Conservation (phyloP, 257 asterid species). For the Primulina tabacum region DNA sequence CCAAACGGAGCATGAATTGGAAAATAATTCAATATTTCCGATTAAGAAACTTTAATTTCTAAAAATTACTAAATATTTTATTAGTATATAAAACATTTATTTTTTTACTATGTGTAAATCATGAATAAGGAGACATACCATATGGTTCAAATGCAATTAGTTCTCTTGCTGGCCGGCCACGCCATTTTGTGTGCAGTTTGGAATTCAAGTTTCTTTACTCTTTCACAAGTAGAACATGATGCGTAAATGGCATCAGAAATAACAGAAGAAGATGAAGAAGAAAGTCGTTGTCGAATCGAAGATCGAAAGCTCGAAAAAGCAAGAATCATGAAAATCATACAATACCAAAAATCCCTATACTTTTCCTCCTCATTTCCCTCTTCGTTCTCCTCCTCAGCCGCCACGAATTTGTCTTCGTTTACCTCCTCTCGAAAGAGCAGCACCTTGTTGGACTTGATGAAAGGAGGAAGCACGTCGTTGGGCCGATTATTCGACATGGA, state of each 20-base stretch:
- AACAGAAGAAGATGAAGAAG: constrained; percentile 38
- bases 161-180: constrained; percentile 32
- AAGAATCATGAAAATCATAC: constrained; percentile 45
- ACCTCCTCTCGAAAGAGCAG: constrained; percentile 37
- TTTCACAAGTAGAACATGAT: background rate
- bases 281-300: constrained; percentile 15
- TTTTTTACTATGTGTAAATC: background rate
- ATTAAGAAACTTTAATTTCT: too few relatives aligned
- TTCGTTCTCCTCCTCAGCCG: constrained; percentile 29
- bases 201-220: constrained; percentile 18
- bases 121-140: too few relatives aligned
- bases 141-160: background rate
- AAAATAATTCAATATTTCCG: background rate
- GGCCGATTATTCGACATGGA: constrained; percentile 69
- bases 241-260: constrained; percentile 54
- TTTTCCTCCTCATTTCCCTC: constrained; percentile 32
- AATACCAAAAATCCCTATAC: constrained; percentile 55
- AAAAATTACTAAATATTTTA: too few relatives aligned
- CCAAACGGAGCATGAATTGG: too few relatives aligned
- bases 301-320: constrained; percentile 40
- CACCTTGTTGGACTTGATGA: constrained; percentile 56
- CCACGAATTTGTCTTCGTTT: constrained; percentile 33
- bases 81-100: background rate
- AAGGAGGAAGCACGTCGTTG: constrained; percentile 62
- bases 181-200: constrained; percentile 23